phyloP scores from a whole-genome alignment of 2,329 filamentous ascomycete species.

The Magnaporthiopsis poae region DNA sequence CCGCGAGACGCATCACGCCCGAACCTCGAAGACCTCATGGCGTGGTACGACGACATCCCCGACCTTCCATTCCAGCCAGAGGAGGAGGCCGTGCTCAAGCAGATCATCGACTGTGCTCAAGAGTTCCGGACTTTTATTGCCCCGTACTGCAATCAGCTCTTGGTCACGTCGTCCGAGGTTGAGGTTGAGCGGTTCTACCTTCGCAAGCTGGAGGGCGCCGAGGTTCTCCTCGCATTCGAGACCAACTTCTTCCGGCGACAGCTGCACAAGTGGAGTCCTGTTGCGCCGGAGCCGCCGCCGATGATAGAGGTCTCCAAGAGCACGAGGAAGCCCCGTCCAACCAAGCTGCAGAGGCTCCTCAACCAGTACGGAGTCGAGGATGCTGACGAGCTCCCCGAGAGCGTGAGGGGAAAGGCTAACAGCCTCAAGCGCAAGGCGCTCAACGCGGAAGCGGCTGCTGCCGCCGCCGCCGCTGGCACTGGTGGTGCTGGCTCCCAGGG shows the following conservation, averaged over 20 bases:
- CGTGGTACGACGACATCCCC: conserved; percentile 75
- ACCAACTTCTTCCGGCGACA: conserved; percentile 98
- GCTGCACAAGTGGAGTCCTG: conserved; percentile 86
- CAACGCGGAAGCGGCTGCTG: conserved; percentile 43
- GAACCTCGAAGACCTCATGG: conserved; percentile 79
- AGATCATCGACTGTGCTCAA: conserved; percentile 75
- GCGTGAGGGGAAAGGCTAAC: conserved; percentile 68
- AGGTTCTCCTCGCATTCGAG: conserved; percentile 81
- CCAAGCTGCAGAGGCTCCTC: conserved; percentile 93
- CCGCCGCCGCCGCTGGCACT: conserved; percentile 19
- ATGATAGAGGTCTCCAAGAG: conserved; percentile 79
- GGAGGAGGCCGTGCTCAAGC: conserved; percentile 76
- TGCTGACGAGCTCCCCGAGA: conserved; percentile 78
- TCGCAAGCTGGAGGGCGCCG: conserved; percentile 91
- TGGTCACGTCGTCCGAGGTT: conserved; percentile 75
- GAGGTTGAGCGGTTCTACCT: conserved; percentile 89
- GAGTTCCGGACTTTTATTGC: conserved; percentile 76
- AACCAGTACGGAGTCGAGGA: conserved; percentile 79
- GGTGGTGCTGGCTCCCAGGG: background rate
- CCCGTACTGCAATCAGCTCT: conserved; percentile 68
- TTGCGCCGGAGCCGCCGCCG: conserved; percentile 76
- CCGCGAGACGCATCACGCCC: conserved; percentile 90
- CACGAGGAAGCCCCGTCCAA: conserved; percentile 88
- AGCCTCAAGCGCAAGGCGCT: conserved; percentile 62
- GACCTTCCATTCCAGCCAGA: conserved; percentile 86